phyloP scores from a whole-genome alignment of 345 rosid species.

The Psidium friedrichsthalianum region DNA sequence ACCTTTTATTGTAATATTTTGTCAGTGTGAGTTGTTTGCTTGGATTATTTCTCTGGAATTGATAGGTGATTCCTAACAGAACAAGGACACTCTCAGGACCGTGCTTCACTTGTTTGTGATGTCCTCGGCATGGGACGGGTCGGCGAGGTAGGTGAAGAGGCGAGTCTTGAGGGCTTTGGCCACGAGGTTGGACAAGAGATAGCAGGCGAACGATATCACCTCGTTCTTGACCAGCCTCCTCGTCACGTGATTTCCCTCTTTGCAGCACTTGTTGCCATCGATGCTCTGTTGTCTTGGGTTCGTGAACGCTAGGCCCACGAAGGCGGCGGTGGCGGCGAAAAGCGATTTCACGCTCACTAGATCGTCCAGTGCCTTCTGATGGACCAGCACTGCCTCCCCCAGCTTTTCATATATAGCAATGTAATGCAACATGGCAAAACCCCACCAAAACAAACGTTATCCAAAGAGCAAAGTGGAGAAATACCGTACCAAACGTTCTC shows the following conservation, averaged over 20 bases:
- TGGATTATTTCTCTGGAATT: too few relatives aligned
- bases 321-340: slow-evolving; percentile 22
- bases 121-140: neutral
- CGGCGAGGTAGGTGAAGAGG: neutral
- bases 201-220: slow-evolving; percentile 19
- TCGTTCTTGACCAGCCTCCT: slow-evolving; percentile 13
- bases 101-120: fast-evolving
- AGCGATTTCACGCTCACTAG: slow-evolving; percentile 24
- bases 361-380: slow-evolving; percentile 17
- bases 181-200: slow-evolving; percentile 22
- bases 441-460: neutral
- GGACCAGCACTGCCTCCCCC: neutral
- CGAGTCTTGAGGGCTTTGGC: slow-evolving; percentile 25
- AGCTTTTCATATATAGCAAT: neutral
- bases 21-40: too few relatives aligned
- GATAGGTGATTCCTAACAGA: neutral
- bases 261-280: slow-evolving; percentile 10
- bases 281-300: slow-evolving; percentile 3
- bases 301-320: slow-evolving; percentile 17
- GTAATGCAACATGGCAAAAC: neutral
- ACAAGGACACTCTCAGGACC: neutral
- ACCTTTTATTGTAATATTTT: too few relatives aligned
- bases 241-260: neutral
- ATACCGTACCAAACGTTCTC: neutral
- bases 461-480: neutral